Conservation (phyloP, 2,329 filamentous ascomycete species). For the Drechslerella stenobrocha region DNA sequence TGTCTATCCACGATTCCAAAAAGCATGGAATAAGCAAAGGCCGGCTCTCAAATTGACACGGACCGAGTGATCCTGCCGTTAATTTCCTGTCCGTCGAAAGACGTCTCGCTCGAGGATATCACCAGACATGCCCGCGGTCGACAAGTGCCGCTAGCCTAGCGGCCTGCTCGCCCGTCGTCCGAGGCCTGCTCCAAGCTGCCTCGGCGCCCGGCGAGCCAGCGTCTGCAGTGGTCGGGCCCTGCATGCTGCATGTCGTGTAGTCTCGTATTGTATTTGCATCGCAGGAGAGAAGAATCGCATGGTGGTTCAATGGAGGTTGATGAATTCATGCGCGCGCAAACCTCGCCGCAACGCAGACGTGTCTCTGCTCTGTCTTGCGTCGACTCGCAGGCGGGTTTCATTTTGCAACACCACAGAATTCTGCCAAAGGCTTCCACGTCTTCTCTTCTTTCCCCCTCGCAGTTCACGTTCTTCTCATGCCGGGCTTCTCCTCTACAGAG, state of each 20-base stretch:
- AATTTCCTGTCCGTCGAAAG: conserved; percentile 34
- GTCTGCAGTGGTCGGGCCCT: too few relatives aligned
- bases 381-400: conserved; percentile 40
- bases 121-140: conserved; percentile 1
- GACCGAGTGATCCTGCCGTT: conserved; percentile 23
- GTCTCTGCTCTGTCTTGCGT: conserved; percentile 12
- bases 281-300: too few relatives aligned
- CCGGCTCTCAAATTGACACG: conserved; percentile 5
- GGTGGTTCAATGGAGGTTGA: too few relatives aligned
- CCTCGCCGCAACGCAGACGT: conserved; percentile 3
- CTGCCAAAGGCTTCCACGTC: conserved; percentile 11
- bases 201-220: too few relatives aligned
- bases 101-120: background rate
- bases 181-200: too few relatives aligned
- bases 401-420: conserved; percentile 41
- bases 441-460: background rate
- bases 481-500: background rate
- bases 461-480: background rate
- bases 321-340: background rate
- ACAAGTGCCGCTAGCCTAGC: too few relatives aligned
- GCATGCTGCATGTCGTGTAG: too few relatives aligned
- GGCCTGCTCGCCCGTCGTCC: too few relatives aligned
- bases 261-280: too few relatives aligned
- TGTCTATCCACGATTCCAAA: conserved; percentile 12
- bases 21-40: background rate